A percentile compares a stretch with the other conserved stretches of the same genome.
Conservation (phyloP, 2,329 filamentous ascomycete species). For the Exophiala calicioides region DNA sequence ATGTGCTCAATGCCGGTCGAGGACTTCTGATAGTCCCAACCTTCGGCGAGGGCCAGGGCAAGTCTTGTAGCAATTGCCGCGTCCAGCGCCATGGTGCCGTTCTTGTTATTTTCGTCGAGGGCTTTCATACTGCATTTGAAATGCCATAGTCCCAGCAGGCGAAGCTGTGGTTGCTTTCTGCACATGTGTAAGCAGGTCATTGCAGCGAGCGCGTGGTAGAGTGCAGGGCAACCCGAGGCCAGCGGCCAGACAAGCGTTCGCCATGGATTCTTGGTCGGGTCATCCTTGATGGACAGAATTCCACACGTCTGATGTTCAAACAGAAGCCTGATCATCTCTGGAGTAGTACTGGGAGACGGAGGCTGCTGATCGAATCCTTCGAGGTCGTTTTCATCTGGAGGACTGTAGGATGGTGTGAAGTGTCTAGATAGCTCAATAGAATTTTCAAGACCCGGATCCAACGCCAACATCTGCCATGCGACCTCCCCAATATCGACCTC, state of each 20-base stretch:
- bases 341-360: not conserved
- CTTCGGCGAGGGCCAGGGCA: conserved; percentile 14
- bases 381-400: not conserved
- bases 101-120: conserved; percentile 1
- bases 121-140: conserved; percentile 7
- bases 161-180: conserved; percentile 14
- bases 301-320: conserved; percentile 16
- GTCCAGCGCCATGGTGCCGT: conserved; percentile 2
- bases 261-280: conserved; percentile 20
- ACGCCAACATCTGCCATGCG: not conserved
- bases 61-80: conserved; percentile 12
- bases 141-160: conserved; percentile 10
- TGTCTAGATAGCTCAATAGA: too few species aligned
- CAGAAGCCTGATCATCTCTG: conserved; percentile 11
- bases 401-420: not conserved
- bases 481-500: not conserved
- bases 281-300: conserved; percentile 21
- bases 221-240: conserved; percentile 9
- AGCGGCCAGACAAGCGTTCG: conserved; percentile 17
- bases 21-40: conserved; percentile 13
- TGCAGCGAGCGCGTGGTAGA: conserved; percentile 20
- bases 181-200: conserved; percentile 16
- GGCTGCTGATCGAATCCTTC: conserved; percentile 1
- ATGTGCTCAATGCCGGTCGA: conserved; percentile 20
- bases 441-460: not conserved